phyloP scores from a whole-genome alignment of 2,329 filamentous ascomycete species.

The Colletotrichum lindemuthianum region DNA sequence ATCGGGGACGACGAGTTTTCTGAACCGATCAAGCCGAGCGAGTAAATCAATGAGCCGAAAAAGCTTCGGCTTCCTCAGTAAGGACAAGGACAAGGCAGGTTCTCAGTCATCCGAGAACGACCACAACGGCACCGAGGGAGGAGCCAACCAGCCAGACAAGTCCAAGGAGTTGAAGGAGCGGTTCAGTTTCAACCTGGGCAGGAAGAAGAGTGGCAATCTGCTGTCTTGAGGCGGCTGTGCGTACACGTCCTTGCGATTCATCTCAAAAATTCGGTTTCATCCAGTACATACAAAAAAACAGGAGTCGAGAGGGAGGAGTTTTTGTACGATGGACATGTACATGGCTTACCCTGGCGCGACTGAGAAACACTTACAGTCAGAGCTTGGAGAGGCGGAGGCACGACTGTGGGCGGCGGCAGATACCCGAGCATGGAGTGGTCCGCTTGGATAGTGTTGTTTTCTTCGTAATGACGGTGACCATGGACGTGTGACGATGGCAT shows the following conservation, averaged over 20 bases:
- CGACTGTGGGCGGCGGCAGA: conserved; percentile 18
- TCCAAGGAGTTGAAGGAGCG: conserved; percentile 68
- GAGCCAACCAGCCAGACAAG: conserved; percentile 50
- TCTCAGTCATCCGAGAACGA: conserved; percentile 43
- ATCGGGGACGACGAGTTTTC: conserved; percentile 56
- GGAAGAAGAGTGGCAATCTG: conserved; percentile 74
- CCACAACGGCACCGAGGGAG: conserved; percentile 42
- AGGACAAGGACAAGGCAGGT: conserved; percentile 54
- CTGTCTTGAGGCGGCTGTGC: conserved; percentile 25
- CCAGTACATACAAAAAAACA: conserved; percentile 31
- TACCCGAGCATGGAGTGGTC: conserved; percentile 34
- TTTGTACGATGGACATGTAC: conserved; percentile 10
- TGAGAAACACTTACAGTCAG: not conserved
- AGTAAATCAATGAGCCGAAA: conserved; percentile 84
- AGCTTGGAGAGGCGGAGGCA: conserved; percentile 1
- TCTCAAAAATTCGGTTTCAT: conserved; percentile 14
- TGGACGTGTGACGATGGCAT: conserved; percentile 26
- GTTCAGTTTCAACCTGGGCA: conserved; percentile 73
- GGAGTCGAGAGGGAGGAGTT: conserved; percentile 16
- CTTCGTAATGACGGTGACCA: conserved; percentile 23
- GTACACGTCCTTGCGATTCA: conserved; percentile 1
- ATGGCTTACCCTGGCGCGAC: conserved; percentile 2
- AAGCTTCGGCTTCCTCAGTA: conserved; percentile 74
- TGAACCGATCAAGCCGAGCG: conserved; percentile 75
- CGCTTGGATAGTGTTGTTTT: conserved; percentile 33